These are phyloP conservation scores for Penicillium italicum DNA, from an alignment of 2,329 filamentous ascomycete species.

Conservation along the genomic window DNA sequence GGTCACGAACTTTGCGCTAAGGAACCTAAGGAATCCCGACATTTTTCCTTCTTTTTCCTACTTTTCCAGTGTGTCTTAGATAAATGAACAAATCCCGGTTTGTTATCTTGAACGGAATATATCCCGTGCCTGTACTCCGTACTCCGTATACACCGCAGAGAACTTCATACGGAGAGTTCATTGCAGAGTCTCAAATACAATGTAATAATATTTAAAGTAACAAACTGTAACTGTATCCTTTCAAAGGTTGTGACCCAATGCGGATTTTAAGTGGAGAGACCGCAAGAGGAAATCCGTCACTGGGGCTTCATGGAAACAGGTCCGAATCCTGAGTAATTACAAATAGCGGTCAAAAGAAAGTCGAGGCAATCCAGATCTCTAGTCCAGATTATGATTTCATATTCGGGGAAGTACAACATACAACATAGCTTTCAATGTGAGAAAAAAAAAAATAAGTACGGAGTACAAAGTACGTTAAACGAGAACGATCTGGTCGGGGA, in stretches of 20 bases:
- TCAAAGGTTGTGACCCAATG: not conserved
- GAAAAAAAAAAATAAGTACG: not conserved
- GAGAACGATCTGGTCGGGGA: no score
- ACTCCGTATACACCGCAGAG: no score
- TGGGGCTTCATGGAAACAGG: not conserved
- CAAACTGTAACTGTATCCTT: not conserved
- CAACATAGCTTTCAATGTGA: not conserved
- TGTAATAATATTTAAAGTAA: not conserved
- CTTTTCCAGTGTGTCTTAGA: not conserved
- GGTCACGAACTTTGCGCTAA: constrained; percentile 9
- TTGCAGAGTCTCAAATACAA: not conserved
- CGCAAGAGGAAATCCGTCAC: not conserved
- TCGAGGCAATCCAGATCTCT: not conserved
- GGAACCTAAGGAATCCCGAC: constrained; percentile 9
- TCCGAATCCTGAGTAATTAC: not conserved
- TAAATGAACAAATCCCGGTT: not conserved
- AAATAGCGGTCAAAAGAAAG: constrained; percentile 4
- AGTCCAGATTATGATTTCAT: not conserved
- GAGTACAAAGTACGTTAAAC: not conserved
- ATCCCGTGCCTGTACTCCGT: no score
- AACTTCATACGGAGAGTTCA: no score
- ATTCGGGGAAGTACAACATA: not conserved
- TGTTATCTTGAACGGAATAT: no score
- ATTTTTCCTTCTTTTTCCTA: not conserved
- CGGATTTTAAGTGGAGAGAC: not conserved